Conservation (phyloP, 441 rosid genomes). For the Gossypium schwendimanii region DNA sequence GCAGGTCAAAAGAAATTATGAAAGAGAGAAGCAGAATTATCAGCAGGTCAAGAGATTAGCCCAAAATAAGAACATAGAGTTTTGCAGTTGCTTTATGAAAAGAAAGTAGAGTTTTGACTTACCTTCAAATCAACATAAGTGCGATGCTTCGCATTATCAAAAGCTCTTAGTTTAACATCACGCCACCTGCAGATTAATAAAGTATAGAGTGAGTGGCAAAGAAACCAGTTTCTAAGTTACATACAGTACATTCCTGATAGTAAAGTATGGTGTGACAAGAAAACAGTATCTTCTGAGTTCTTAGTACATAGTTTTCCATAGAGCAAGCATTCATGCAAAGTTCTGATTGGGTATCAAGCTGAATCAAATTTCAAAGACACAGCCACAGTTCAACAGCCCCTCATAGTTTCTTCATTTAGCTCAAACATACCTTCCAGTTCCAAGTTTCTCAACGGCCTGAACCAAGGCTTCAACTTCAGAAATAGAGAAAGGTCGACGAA, state of each 20-base stretch:
- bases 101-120: constrained; percentile 8
- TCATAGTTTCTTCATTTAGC: background rate
- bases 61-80: background rate
- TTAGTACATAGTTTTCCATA: background rate
- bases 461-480: constrained; percentile 96
- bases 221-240: background rate
- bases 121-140: constrained; percentile 98
- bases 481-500: constrained; percentile 98
- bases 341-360: background rate
- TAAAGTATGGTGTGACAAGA: background rate
- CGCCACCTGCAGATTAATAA: constrained; percentile 65
- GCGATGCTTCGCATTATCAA: constrained; percentile 84
- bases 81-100: background rate
- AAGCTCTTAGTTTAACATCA: constrained; percentile 81
- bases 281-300: background rate
- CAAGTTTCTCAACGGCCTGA: constrained; percentile 93
- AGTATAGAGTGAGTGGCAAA: background rate
- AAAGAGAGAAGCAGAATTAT: background rate
- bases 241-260: background rate
- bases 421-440: constrained; percentile 81
- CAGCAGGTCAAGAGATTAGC: background rate
- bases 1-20: background rate
- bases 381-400: background rate
- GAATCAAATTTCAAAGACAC: constrained; percentile 3
- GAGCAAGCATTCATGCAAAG: background rate